Base-by-base conservation (phyloP, 1,139 yeast genomes). In the Wickerhamomyces sp. region DNA sequence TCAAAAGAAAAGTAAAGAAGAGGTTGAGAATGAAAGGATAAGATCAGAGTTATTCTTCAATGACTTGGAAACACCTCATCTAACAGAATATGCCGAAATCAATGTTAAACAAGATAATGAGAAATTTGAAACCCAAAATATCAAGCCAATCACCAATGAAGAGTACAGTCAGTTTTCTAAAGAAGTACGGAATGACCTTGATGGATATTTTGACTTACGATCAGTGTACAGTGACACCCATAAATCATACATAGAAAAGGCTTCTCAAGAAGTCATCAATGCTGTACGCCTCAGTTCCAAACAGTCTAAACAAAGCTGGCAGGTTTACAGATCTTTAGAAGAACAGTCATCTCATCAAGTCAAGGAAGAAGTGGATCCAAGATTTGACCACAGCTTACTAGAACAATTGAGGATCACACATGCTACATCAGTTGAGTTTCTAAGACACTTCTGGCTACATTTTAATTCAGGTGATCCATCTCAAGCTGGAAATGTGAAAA, bases 381-480 rank as follows among this genome's bases (percentile, higher is more conserved):
- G 34, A 3, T 42, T 49, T 21, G 52, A 54, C 28, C 19, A 39
- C 7, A 57, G 50, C 12, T 42, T 63, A 4, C 35, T 73, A 18
- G 78, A 74, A 40, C 59, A 64, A 37, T 57, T 76, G 17, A 55
- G 78, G 31, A 55, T 76, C 25, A 66, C 78, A 16, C 89, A 83
- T 54, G 74, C 81, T 2, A 81, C 90, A 0, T 75, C 88, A 1
- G 70, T 79, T 30, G 92, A 83, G 57, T 82, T 82, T 53, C 58
- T 83, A 34, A 72, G 78, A 41, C 90, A 83, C 56, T 83, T 82
- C 55, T 83, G 88, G 83, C 57, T 70, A 6, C 79, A 77, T 52
- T 78, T 76, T 51, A 72, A 72, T 47, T 74, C 79, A 24, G 77
- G 78, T 12, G 82, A 78, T 39, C 68, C 76, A 15, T 64, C 72